Base-by-base conservation (phyloP, 169 alveolate genomes). In the Besnoitia besnoiti region DNA sequence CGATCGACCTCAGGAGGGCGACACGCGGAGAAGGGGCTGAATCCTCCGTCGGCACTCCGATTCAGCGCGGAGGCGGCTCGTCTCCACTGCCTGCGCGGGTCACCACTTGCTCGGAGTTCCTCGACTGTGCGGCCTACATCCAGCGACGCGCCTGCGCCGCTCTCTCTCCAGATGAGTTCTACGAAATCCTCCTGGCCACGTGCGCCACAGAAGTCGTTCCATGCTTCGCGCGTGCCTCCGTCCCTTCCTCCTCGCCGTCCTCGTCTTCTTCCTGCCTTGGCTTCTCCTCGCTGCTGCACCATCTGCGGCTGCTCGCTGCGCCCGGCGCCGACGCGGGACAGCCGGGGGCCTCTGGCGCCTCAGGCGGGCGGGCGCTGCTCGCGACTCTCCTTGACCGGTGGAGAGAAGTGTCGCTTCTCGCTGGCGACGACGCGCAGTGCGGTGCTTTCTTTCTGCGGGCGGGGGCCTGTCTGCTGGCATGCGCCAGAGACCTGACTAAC, bases 111-210 rank as follows among this genome's bases (percentile, higher is more conserved):
- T 0, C 55, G 50, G 37, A 21, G 24, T 39, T 77, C 40, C 49
- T 77, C 24, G 59, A 77, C 59, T 55, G 55, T 39, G 87, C 87
- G 33, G 55, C 40, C 59, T 77, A 77, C 55, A 2, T 77, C 3
- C 87, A 77, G 21, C 87, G 59, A 37, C 49, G 87, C 0, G 87
- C 87, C 59, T 77, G 87, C 40, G 87, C 87, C 0, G 87, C 87
- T 10, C 87, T 77, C 55, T 10, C 87, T 14, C 59, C 55, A 1
- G 87, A 77, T 12, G 87, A 77, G 21, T 39, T 77, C 33, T 77
- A 27, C 59, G 59, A 42, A 4, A 77, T 77, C 40, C 55, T 77
- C 21, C 40, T 77, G 59, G 14, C 37, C 50, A 42, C 55, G 12
- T 37, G 61, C 35, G 87, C 87, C 30, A 77, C 87, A 14, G 87